Base-by-base conservation (phyloP, 331 rosid species). In the Quercus phellos region DNA sequence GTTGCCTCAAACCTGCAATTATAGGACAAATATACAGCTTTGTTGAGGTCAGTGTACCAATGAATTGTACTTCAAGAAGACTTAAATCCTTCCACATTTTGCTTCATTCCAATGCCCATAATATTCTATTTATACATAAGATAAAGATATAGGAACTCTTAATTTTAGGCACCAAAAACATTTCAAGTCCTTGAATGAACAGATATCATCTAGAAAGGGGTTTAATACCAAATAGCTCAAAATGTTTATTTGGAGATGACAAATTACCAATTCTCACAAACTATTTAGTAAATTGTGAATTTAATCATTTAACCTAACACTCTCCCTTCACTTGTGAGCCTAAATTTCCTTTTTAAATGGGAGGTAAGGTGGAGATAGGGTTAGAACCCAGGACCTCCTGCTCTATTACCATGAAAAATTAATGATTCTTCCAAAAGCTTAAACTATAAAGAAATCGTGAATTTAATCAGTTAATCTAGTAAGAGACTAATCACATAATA, bases 1-100 rank as follows among this genome's bases (percentile, higher is more conserved):
- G 98, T 93, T 26, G 97, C 98, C 86, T 93, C 94, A 74, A 95
- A 95, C 76, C 99, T 95, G 85, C 72, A 85, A 77, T 71, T n/a
- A 63, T 27, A 21, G 63, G 16, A 53, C 54, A n/a, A 26, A 34
- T 1, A 10, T n/a, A 66, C 19, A 12, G 27, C 51, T 66, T 3
- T 34, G 27, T n/a, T 32, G 10, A 32, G 51, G 18, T 21, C 43
- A 63, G 22, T 34, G 27, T 14, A 66, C 51, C 71, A 7, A 35
- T 34, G 2, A 18, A 34, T 66, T 34, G 71, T 4, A n/a, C 26
- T 18, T 66, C 16, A 14, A 30, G 17, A 34, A 18, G 17, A 18
- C 17, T 6, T 9, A 9, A 18, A 66, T 66, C 38, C 38, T 34
- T 34, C 71, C 43, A 66, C 71, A 66, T 34, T 16, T 63, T 17